Evolutionary conservation across 768 basidiomycete genomes (phyloP).

Genomic region (Trametes meyenii): DNA sequence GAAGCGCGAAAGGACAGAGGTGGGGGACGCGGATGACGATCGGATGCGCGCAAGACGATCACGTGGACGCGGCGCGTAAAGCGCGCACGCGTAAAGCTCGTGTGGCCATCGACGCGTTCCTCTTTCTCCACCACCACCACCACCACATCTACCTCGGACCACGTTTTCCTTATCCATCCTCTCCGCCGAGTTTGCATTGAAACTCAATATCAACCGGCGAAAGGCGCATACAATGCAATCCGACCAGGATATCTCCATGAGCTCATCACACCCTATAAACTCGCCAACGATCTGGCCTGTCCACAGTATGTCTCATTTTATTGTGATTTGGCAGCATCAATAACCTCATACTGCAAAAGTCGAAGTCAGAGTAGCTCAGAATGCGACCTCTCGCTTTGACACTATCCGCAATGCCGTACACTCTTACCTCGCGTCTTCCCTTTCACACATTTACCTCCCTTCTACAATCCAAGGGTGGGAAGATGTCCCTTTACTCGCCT

Average conservation of each 20-base stretch:
- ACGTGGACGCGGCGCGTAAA: conserved; percentile 21
- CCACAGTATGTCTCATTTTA: conserved; percentile 52
- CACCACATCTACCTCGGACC: neutral
- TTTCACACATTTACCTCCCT: conserved; percentile 69
- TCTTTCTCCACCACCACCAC: conserved; percentile 24
- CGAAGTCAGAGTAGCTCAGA: conserved; percentile 76
- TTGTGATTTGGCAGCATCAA: neutral
- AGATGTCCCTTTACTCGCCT: conserved; percentile 65
- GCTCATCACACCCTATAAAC: conserved; percentile 14
- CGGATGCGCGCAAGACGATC: conserved; percentile 16
- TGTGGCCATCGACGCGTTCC: conserved; percentile 54
- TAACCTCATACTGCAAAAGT: conserved; percentile 47
- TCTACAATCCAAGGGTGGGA: conserved; percentile 81
- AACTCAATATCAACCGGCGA: neutral
- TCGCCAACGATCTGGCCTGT: conserved; percentile 56
- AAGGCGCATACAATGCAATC: conserved; percentile 20
- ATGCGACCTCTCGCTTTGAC: conserved; percentile 75
- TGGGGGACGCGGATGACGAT: neutral
- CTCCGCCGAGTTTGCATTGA: neutral
- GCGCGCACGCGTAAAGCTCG: conserved; percentile 17
- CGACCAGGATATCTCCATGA: conserved; percentile 32
- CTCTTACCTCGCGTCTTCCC: conserved; percentile 55
- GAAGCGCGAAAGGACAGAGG: neutral
- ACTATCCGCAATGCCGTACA: conserved; percentile 68
- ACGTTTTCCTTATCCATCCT: too few species aligned